Evolutionary conservation across 1,139 yeast genomes (phyloP).

Genomic region (Komagataea norvegica): DNA sequence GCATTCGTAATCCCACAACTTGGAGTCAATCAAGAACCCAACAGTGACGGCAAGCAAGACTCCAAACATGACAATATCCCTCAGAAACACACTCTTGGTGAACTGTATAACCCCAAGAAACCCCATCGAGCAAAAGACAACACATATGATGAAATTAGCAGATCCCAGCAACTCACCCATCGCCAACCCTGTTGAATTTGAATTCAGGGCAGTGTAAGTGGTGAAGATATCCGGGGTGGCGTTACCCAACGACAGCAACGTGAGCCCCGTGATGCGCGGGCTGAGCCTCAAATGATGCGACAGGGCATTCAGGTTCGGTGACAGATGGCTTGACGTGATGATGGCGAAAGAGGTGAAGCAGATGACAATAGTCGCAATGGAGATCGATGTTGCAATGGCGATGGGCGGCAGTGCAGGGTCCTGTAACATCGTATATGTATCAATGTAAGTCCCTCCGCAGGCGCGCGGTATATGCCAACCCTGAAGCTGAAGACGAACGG

Average conservation of each 20-base stretch:
- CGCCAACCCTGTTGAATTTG: constrained; percentile 70
- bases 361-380: background rate
- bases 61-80: constrained; percentile 36
- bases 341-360: constrained; percentile 47
- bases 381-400: no score
- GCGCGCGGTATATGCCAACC: no score
- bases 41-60: constrained; percentile 37
- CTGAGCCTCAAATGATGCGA: constrained; percentile 58
- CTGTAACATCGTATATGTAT: no score
- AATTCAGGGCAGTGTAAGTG: constrained; percentile 73
- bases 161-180: constrained; percentile 88
- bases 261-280: constrained; percentile 81
- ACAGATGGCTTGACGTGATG: constrained; percentile 70
- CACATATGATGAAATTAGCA: constrained; percentile 68
- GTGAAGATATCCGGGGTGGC: constrained; percentile 88
- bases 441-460: no score
- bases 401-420: no score
- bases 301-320: constrained; percentile 66
- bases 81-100: constrained; percentile 29
- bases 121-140: constrained; percentile 74
- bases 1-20: constrained; percentile 44
- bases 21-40: constrained; percentile 46
- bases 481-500: no score
- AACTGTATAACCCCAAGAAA: constrained; percentile 33
- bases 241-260: constrained; percentile 85